phyloP scores from a whole-genome alignment of 1,284 basidiomycete genomes.

The Cryptococcus hybrid region DNA sequence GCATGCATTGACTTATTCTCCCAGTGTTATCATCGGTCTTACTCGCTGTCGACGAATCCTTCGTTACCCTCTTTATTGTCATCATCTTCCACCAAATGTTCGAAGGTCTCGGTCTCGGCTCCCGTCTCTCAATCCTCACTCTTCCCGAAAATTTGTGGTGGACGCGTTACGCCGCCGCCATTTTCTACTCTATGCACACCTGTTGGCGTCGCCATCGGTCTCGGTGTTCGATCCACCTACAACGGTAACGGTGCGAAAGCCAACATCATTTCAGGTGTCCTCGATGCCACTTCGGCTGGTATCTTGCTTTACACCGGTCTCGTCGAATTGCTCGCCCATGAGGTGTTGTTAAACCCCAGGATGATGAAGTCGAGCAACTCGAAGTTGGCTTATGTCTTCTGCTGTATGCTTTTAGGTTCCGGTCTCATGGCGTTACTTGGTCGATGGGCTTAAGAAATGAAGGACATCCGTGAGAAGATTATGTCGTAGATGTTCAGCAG shows the following conservation, averaged over 20 bases:
- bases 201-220: slow-evolving; percentile 66
- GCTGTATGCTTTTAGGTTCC: slow-evolving; percentile 72
- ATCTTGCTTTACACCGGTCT: slow-evolving; percentile 86
- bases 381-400: slow-evolving; percentile 66
- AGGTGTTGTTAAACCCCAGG: slow-evolving; percentile 82
- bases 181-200: slow-evolving; percentile 73
- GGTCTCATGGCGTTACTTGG: slow-evolving; percentile 82
- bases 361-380: slow-evolving; percentile 68
- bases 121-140: slow-evolving; percentile 67
- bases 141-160: slow-evolving; percentile 57
- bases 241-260: slow-evolving; percentile 73
- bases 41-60: slow-evolving; percentile 78
- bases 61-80: slow-evolving; percentile 84
- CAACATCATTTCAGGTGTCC: slow-evolving; percentile 74
- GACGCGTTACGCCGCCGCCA: slow-evolving; percentile 64
- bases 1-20: slow-evolving; percentile 39
- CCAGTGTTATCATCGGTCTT: slow-evolving; percentile 76
- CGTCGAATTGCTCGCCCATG: slow-evolving; percentile 89
- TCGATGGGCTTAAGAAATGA: slow-evolving; percentile 65
- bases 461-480: not conserved
- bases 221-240: slow-evolving; percentile 77
- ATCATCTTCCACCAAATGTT: slow-evolving; percentile 72
- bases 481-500: too few relatives aligned
- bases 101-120: slow-evolving; percentile 72
- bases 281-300: slow-evolving; percentile 83